phyloP scores from a whole-genome alignment of 208 protist genomes.

The Vickermania spadyakhi region DNA sequence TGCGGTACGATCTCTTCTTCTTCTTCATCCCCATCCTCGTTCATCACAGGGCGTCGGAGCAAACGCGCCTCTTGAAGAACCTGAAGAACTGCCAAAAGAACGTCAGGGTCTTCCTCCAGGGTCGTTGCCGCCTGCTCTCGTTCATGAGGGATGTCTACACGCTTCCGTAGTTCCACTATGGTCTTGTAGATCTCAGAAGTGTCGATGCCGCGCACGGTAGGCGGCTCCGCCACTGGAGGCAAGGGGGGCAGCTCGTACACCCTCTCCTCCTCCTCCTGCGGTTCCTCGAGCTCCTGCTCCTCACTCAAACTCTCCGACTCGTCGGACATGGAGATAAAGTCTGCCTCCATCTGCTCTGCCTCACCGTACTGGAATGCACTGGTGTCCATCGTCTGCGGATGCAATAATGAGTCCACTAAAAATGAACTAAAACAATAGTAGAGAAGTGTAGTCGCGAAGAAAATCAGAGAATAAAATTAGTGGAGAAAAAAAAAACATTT shows the following conservation, averaged over 20 bases:
- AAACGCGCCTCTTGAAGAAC: constrained; percentile 60
- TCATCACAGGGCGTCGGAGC: constrained; percentile 29
- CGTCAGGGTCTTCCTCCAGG: constrained; percentile 43
- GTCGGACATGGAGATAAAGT: not conserved
- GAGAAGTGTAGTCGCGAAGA: no score
- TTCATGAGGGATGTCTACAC: constrained; percentile 45
- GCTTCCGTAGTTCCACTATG: constrained; percentile 44
- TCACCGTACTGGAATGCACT: not conserved
- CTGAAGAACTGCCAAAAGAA: constrained; percentile 48
- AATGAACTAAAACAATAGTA: no score
- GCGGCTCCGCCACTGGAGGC: constrained; percentile 30
- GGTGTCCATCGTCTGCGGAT: no score
- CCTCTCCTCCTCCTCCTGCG: constrained; percentile 29
- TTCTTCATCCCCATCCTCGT: constrained; percentile 27
- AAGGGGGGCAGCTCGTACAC: constrained; percentile 42
- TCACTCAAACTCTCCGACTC: not conserved
- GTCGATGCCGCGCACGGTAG: constrained; percentile 37
- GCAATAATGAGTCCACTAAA: no score
- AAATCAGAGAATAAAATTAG: no score
- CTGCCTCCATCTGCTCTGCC: not conserved
- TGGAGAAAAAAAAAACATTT: no score
- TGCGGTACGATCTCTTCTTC: constrained; percentile 31
- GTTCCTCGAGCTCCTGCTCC: constrained; percentile 21
- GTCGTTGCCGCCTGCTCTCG: constrained; percentile 41
- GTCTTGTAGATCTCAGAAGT: constrained; percentile 59